A percentile compares a stretch with the other conserved stretches of the same genome.
These are phyloP conservation scores for Puya raimondii DNA, from an alignment of 176 grass and related monocot species.

Conservation along the genomic window DNA sequence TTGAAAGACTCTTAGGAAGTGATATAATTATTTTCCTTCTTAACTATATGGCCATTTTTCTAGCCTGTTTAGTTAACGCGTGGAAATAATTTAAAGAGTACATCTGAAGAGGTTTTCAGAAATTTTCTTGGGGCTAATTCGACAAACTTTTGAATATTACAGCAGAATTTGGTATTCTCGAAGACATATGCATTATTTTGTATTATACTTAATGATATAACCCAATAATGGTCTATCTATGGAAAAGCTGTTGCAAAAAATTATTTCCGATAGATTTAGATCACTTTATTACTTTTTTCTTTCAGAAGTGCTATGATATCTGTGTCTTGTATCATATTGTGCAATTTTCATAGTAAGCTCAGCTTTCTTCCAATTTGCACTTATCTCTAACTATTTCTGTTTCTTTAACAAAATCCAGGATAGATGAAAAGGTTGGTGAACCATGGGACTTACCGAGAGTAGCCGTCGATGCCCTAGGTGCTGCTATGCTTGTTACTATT, in stretches of 20 bases:
- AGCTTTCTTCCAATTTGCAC: neutral
- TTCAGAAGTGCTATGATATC: neutral
- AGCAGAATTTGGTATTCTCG: too few species aligned
- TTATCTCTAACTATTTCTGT: neutral
- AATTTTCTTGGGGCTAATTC: too few species aligned
- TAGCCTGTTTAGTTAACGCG: neutral
- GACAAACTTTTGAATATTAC: too few species aligned
- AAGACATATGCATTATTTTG: too few species aligned
- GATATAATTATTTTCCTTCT: neutral
- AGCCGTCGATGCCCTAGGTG: conserved; percentile 67
- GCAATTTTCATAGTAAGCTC: neutral
- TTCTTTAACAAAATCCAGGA: conserved; percentile 24
- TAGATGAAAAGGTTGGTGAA: conserved; percentile 44
- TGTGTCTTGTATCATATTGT: neutral
- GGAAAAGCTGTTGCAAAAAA: too few species aligned
- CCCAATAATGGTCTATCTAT: too few species aligned
- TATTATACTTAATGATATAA: too few species aligned
- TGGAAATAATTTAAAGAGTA: too few species aligned
- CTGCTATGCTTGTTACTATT: conserved; percentile 92
- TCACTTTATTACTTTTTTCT: too few species aligned
- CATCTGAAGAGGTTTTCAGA: too few species aligned
- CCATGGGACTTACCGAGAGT: conserved; percentile 78
- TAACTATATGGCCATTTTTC: neutral
- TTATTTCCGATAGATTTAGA: too few species aligned
- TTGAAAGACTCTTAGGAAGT: neutral